Evolutionary conservation across 352 stramenopile genomes (phyloP), one percentile per base, ranked within the genome.

Genomic region (Phytopythium ostracodes): DNA sequence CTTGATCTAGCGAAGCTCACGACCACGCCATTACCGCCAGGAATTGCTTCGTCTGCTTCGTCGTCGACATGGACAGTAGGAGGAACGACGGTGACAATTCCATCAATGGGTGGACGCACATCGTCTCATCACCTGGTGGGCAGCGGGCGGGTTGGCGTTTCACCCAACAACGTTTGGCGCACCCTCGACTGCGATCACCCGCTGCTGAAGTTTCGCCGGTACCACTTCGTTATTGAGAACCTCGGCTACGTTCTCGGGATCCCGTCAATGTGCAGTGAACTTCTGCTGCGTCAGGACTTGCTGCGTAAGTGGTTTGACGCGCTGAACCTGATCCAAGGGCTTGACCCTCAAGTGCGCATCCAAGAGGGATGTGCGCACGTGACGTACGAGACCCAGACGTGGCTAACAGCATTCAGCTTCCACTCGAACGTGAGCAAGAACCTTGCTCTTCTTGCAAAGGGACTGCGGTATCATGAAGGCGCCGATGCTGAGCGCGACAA

Each of bases 191-290:
- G 89, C 24, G 78, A 95, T 57, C 96, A 96, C 44, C 76, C 79
- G 38, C 70, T 93, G n/a, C 87, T 97, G 31, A 94, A 95, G 65
- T 96, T 98, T 60, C 97, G 96, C 61, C 82, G 96, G 20, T 92
- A 98, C 57, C 85, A 92, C 29, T 97, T 95, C 70, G 72, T 98
- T 43, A 74, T 98, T 31, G 83, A 97, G 57, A 91, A 98, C 67
- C 91, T 98, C 50, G 91, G 96, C 40, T 98, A 98, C 68, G 92
- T 98, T n/a, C 87, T 98, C 63, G 92, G 98, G 51, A 98, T 97
- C 46, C 85, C 92, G 29, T 68, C 75, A 0, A 88, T 93, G 69
- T 78, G 75, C 17, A 88, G 73, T 38, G 70, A 85, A 9, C 57
- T 91, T 5, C 70, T 91, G 36, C 57, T 90, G 14, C 66, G 72